Percentiles rank a stretch among this genome's conserved stretches.
These are phyloP conservation scores for Astrephomene gubernaculifera DNA, from an alignment of 139 green algal species.

Conservation along the genomic window DNA sequence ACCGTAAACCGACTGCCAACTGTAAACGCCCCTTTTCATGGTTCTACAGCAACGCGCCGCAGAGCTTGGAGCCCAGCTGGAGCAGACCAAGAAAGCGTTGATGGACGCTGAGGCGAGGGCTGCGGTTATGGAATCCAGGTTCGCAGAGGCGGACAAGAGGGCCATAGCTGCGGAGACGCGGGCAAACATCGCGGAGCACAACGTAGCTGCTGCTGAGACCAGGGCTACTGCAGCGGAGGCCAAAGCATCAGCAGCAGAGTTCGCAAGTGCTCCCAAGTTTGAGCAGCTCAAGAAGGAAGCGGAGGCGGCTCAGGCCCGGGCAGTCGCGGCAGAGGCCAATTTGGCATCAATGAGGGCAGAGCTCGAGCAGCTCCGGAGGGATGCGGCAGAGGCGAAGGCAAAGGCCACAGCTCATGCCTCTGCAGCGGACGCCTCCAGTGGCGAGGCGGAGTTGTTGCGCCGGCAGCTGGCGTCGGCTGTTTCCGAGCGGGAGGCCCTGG, in stretches of 20 bases:
- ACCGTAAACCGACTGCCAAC: background rate
- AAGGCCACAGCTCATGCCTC: background rate
- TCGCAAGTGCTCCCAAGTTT: background rate
- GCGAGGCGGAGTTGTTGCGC: conserved; percentile 12
- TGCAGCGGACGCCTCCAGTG: background rate
- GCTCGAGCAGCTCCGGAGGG: background rate
- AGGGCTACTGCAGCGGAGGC: background rate
- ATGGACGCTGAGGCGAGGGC: background rate
- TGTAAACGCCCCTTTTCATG: background rate
- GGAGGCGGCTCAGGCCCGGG: background rate
- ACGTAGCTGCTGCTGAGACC: background rate
- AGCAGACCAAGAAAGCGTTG: background rate
- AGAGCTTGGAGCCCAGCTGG: background rate
- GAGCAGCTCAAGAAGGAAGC: conserved; percentile 10
- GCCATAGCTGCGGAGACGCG: background rate
- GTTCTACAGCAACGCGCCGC: background rate
- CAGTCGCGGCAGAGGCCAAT: background rate
- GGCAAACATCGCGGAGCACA: background rate
- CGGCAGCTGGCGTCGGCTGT: conserved; percentile 17
- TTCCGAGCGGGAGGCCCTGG: background rate
- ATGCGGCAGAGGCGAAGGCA: background rate
- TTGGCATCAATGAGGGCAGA: background rate
- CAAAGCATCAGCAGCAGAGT: background rate
- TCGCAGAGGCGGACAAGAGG: background rate
- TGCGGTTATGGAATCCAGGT: background rate